Percentiles rank a stretch among this genome's conserved stretches.
phyloP scores from a whole-genome alignment of 225 moss, liverwort and hornwort genomes.

The Ulota crispa region DNA sequence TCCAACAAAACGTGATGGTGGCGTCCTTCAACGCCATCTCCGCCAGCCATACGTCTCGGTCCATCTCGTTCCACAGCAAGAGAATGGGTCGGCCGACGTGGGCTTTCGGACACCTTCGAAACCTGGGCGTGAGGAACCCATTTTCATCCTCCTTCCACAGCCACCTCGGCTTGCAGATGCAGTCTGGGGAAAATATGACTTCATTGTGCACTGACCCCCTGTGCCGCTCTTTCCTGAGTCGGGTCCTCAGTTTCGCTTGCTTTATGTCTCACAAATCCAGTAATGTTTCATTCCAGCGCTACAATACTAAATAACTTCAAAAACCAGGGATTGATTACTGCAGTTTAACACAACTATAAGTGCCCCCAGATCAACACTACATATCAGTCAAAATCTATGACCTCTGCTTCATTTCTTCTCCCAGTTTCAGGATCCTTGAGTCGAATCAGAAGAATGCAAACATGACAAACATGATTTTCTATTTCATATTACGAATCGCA shows the following conservation, averaged over 20 bases:
- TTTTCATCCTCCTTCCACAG: slow-evolving; percentile 32
- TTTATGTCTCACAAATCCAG: slow-evolving; percentile 4
- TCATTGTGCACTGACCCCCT: slow-evolving; percentile 40
- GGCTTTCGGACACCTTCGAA: neutral
- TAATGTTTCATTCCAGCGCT: neutral
- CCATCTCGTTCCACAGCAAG: slow-evolving; percentile 39
- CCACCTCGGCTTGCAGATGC: slow-evolving; percentile 25
- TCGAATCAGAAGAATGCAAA: slow-evolving; percentile 8
- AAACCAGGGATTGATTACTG: neutral
- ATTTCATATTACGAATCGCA: neutral
- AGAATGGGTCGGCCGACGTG: neutral
- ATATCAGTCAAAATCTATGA: neutral
- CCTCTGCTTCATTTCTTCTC: neutral
- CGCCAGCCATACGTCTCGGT: slow-evolving; percentile 37
- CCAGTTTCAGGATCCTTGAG: neutral
- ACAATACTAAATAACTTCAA: neutral
- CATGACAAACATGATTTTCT: neutral
- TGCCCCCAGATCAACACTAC: neutral
- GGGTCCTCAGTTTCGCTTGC: slow-evolving; percentile 38
- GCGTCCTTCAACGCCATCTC: slow-evolving; percentile 47
- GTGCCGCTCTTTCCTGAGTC: slow-evolving; percentile 19
- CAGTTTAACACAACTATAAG: neutral
- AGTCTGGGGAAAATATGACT: slow-evolving; percentile 39
- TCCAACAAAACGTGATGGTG: slow-evolving; percentile 57
- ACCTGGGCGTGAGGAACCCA: slow-evolving; percentile 26